Evolutionary conservation across 805 yeast species (phyloP).

Genomic region (Barnettozyma wickerhamii): DNA sequence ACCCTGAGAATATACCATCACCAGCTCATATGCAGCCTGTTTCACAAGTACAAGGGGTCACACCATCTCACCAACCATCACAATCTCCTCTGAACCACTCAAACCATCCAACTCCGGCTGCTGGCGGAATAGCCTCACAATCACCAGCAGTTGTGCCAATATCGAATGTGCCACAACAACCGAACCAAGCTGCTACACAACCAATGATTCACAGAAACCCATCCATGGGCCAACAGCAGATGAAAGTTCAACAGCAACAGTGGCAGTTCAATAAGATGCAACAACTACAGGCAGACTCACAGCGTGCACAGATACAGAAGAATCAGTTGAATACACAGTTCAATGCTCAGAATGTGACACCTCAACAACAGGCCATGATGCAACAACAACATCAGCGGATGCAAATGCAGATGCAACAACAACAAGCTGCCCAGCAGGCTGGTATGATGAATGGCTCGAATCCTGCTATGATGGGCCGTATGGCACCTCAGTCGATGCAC

Average conservation of each 20-base stretch:
- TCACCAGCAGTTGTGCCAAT: background rate
- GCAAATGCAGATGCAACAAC: constrained; percentile 13
- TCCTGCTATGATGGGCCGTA: constrained; percentile 1
- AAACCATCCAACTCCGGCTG: background rate
- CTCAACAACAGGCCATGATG: constrained; percentile 13
- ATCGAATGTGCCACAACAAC: constrained; percentile 11
- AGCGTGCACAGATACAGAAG: constrained; percentile 23
- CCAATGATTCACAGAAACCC: constrained; percentile 1
- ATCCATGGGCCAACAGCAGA: constrained; percentile 8
- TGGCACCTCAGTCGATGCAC: constrained; percentile 15
- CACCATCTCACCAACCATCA: constrained; percentile 13
- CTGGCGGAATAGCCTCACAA: background rate
- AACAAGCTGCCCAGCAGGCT: constrained; percentile 6
- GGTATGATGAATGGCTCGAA: constrained; percentile 1
- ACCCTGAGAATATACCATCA: background rate
- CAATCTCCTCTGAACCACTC: constrained; percentile 4
- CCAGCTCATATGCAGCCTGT: constrained; percentile 1
- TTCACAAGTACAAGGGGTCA: background rate
- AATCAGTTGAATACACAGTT: constrained; percentile 19
- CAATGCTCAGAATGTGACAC: constrained; percentile 5
- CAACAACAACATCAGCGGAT: constrained; percentile 14
- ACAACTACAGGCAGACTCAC: constrained; percentile 21
- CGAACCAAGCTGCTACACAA: constrained; percentile 21
- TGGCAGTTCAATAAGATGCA: constrained; percentile 22
- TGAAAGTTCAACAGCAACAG: constrained; percentile 8